These are phyloP conservation scores for Neospermospora avenae DNA, from an alignment of 2,329 filamentous ascomycete species.

Conservation along the genomic window DNA sequence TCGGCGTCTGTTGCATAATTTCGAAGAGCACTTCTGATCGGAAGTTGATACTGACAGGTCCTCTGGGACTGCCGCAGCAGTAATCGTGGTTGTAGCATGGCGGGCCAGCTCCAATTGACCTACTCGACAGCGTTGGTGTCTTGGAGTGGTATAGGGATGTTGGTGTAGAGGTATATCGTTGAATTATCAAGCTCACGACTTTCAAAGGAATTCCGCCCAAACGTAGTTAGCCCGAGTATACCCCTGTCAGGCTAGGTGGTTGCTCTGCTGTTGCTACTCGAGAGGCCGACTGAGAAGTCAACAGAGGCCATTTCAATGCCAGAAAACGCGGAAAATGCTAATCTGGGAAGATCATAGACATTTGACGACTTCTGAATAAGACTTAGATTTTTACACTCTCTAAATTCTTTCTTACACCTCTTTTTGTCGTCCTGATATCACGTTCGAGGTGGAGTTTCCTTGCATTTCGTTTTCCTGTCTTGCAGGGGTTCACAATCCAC, in stretches of 20 bases:
- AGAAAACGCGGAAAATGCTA: neutral
- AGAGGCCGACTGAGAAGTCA: neutral
- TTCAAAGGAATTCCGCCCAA: neutral
- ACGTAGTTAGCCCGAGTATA: neutral
- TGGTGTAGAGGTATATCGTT: conserved; percentile 1
- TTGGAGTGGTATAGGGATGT: neutral
- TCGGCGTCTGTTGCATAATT: conserved; percentile 49
- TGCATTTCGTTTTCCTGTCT: conserved; percentile 8
- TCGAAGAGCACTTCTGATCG: conserved; percentile 44
- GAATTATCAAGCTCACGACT: neutral
- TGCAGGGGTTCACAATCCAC: conserved; percentile 10
- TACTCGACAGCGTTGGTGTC: conserved; percentile 8
- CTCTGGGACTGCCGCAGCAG: conserved; percentile 43
- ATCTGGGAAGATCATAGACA: neutral
- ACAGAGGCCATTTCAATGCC: neutral
- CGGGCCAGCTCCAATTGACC: conserved; percentile 22
- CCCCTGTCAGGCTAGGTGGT: conserved; percentile 1
- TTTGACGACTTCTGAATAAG: neutral
- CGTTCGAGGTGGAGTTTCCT: neutral
- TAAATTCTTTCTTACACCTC: neutral
- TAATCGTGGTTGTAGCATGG: conserved; percentile 66
- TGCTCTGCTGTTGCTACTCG: neutral
- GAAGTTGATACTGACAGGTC: conserved; percentile 46
- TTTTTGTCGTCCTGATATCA: conserved; percentile 5
- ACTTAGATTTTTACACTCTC: neutral